These are phyloP conservation scores for Acer negundo DNA, from an alignment of 345 rosid species.

Conservation along the genomic window DNA sequence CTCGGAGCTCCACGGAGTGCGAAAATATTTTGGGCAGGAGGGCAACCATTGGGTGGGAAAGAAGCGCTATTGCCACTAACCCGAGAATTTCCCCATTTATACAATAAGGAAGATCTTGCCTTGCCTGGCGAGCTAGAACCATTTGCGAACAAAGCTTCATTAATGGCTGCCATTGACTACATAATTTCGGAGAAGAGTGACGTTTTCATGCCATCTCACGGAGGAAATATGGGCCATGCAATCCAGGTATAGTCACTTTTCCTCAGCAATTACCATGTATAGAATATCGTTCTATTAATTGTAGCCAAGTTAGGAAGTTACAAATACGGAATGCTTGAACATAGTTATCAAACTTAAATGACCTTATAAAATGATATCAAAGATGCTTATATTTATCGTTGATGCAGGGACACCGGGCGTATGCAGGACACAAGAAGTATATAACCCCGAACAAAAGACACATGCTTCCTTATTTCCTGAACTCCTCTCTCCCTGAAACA, in stretches of 20 bases:
- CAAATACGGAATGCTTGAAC: background rate
- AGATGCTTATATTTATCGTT: conserved; percentile 15
- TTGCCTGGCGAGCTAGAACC: conserved; percentile 83
- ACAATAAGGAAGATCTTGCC: conserved; percentile 83
- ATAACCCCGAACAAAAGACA: conserved; percentile 93
- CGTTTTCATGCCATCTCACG: conserved; percentile 98
- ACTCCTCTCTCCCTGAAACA: conserved; percentile 60
- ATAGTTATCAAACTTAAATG: background rate
- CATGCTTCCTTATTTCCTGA: conserved; percentile 82
- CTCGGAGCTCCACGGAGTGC: conserved; percentile 78
- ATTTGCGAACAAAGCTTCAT: conserved; percentile 70
- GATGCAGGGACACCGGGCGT: conserved; percentile 80
- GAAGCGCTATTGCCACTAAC: conserved; percentile 73
- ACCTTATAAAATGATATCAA: background rate
- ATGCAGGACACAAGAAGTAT: conserved; percentile 86
- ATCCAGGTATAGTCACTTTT: conserved; percentile 59
- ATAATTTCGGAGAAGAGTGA: conserved; percentile 81
- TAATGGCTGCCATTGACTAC: conserved; percentile 88
- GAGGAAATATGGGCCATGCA: conserved; percentile 97
- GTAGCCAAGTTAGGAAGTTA: background rate
- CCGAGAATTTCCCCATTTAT: conserved; percentile 65
- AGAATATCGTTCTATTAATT: background rate
- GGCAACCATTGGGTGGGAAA: conserved; percentile 82
- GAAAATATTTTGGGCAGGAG: conserved; percentile 94
- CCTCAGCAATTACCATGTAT: background rate